Percentiles rank a stretch among this genome's conserved stretches.
Conservation (phyloP, 176 grass and related monocot genomes). For the Oropetium thomaeum region DNA sequence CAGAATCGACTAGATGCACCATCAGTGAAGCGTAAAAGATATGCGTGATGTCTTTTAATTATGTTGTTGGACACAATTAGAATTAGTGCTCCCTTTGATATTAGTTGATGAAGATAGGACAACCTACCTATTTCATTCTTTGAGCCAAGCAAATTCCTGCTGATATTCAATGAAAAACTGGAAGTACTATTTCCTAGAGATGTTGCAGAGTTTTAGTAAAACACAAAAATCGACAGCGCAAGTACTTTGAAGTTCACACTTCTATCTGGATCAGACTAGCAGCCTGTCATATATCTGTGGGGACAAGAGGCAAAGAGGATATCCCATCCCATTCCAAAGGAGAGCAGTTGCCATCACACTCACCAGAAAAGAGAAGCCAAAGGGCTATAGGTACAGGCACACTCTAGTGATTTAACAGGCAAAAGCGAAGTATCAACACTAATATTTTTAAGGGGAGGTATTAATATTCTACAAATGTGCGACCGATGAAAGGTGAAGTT, state of each 20-base stretch:
- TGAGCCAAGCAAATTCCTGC: neutral
- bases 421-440: neutral
- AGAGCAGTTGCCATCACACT: conserved; percentile 15
- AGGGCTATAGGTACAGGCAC: neutral
- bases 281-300: neutral
- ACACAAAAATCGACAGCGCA: neutral
- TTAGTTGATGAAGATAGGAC: neutral
- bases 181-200: neutral
- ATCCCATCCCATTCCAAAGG: conserved; percentile 27
- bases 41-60: neutral
- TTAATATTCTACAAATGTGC: neutral
- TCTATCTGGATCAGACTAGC: neutral
- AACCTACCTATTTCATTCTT: neutral
- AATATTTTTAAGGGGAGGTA: neutral
- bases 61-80: neutral
- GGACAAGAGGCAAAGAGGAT: conserved; percentile 11
- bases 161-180: neutral
- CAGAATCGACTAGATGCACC: neutral
- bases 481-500: neutral
- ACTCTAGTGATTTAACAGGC: neutral
- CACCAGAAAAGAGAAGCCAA: neutral
- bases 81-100: neutral
- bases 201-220: neutral
- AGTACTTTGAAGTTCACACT: conserved; percentile 4
- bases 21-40: neutral